phyloP scores from a whole-genome alignment of 441 rosid species.

The Populus hybrid region DNA sequence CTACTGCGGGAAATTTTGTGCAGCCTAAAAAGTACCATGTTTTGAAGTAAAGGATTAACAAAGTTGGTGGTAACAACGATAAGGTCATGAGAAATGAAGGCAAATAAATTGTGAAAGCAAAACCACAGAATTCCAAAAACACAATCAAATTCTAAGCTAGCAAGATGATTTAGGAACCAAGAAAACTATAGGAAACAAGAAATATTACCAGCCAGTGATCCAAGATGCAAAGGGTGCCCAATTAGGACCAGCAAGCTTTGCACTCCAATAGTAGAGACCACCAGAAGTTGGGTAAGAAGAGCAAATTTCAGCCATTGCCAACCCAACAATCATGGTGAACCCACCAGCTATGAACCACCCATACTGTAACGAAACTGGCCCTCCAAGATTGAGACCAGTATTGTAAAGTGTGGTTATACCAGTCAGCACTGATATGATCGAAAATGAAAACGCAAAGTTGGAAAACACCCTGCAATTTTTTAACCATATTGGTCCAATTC shows the following conservation, averaged over 20 bases:
- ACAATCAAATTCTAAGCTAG: background rate
- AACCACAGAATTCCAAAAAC: background rate
- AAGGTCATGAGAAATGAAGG: background rate
- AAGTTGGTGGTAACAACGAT: background rate
- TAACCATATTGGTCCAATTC: constrained; percentile 3
- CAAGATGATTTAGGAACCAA: background rate
- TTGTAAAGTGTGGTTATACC: too few relatives aligned
- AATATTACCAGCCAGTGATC: constrained; percentile 82
- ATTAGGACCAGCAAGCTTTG: too few relatives aligned
- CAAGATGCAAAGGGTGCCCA: constrained; percentile 94
- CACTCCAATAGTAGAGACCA: too few relatives aligned
- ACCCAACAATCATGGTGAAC: too few relatives aligned
- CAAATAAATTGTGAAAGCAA: background rate
- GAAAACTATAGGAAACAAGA: background rate
- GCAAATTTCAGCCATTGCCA: too few relatives aligned
- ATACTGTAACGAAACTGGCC: too few relatives aligned
- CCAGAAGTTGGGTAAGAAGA: too few relatives aligned
- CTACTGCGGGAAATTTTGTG: background rate
- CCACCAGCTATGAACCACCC: too few relatives aligned
- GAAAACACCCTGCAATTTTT: too few relatives aligned
- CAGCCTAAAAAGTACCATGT: background rate
- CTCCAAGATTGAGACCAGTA: too few relatives aligned
- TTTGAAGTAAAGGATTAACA: background rate
- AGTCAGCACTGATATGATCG: too few relatives aligned
- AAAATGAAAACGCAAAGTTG: too few relatives aligned